phyloP scores from a whole-genome alignment of 306 rosid genomes.

The Rosa multiflora region DNA sequence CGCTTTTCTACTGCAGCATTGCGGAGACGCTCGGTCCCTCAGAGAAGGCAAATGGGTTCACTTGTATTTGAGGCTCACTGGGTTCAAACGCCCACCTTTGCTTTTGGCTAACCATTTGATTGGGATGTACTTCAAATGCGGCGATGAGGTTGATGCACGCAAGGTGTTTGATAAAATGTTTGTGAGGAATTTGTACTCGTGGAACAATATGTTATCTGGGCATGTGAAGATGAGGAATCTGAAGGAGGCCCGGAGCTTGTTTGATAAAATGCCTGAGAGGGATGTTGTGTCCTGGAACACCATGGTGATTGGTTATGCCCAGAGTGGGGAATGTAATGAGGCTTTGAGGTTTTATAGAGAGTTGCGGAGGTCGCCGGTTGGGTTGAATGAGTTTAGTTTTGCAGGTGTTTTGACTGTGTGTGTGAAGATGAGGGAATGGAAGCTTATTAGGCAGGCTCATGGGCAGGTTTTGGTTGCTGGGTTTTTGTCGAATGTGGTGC shows the following conservation, averaged over 20 bases:
- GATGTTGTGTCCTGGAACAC: constrained; percentile 82
- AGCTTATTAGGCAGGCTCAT: constrained; percentile 70
- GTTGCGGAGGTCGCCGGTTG: constrained; percentile 52
- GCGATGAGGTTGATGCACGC: constrained; percentile 52
- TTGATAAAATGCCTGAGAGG: constrained; percentile 61
- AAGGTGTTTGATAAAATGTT: constrained; percentile 79
- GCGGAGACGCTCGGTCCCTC: constrained; percentile 44
- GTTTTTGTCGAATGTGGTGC: constrained; percentile 60
- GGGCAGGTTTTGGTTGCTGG: constrained; percentile 78
- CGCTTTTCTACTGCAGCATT: constrained; percentile 58
- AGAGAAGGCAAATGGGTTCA: constrained; percentile 64
- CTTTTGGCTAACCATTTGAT: constrained; percentile 70
- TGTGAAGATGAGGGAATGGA: constrained; percentile 54
- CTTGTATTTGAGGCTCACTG: constrained; percentile 64
- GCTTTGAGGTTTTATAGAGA: constrained; percentile 60
- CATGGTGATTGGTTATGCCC: constrained; percentile 70
- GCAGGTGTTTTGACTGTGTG: constrained; percentile 70
- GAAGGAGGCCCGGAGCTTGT: constrained; percentile 51
- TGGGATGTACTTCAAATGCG: constrained; percentile 59
- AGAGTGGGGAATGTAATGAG: constrained; percentile 44
- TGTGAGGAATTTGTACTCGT: constrained; percentile 66
- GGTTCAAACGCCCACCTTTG: constrained; percentile 59
- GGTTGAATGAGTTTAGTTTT: constrained; percentile 72
- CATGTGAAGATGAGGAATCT: constrained; percentile 65
- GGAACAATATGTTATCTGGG: constrained; percentile 89